phyloP scores from a whole-genome alignment of 2,329 filamentous ascomycete species.

The Emergomyces africanus region DNA sequence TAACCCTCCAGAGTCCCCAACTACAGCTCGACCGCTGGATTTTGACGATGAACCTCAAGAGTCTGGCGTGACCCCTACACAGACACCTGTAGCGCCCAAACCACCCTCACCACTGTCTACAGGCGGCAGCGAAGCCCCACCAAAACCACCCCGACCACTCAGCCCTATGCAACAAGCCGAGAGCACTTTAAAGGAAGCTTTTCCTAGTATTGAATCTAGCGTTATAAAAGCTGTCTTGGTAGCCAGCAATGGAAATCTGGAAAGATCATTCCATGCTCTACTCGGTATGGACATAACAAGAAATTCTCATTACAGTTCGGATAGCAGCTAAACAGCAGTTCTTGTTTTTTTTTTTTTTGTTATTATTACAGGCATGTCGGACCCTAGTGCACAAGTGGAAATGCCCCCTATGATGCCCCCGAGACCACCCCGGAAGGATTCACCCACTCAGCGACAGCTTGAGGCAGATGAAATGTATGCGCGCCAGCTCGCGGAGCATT shows the following conservation, averaged over 20 bases:
- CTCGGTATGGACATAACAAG: constrained; percentile 46
- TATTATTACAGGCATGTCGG: constrained; percentile 53
- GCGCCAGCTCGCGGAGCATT: constrained; percentile 84
- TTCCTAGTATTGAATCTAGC: constrained; percentile 64
- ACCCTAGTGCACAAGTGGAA: constrained; percentile 55
- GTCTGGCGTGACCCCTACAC: constrained; percentile 18
- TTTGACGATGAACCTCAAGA: constrained; percentile 45
- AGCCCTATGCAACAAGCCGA: constrained; percentile 75
- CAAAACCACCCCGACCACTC: constrained; percentile 74
- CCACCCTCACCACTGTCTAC: constrained; percentile 15
- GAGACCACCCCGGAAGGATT: constrained; percentile 48
- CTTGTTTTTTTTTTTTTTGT: constrained; percentile 1
- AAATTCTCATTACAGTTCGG: too few relatives aligned
- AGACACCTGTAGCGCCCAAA: constrained; percentile 14
- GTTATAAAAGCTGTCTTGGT: constrained; percentile 80
- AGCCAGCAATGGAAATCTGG: constrained; percentile 76
- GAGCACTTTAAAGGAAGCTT: constrained; percentile 82
- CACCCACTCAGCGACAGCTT: constrained; percentile 60
- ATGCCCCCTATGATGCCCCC: constrained; percentile 67
- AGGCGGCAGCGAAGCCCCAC: constrained; percentile 39
- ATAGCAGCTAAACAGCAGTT: background rate
- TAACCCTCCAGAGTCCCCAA: constrained; percentile 37
- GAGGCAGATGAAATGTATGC: constrained; percentile 88
- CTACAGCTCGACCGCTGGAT: constrained; percentile 43
- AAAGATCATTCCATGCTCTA: constrained; percentile 90